Evolutionary conservation across 768 basidiomycete species (phyloP), one percentile per base, ranked within the genome.

Genomic region (Hygrophoropsis aurantiaca): DNA sequence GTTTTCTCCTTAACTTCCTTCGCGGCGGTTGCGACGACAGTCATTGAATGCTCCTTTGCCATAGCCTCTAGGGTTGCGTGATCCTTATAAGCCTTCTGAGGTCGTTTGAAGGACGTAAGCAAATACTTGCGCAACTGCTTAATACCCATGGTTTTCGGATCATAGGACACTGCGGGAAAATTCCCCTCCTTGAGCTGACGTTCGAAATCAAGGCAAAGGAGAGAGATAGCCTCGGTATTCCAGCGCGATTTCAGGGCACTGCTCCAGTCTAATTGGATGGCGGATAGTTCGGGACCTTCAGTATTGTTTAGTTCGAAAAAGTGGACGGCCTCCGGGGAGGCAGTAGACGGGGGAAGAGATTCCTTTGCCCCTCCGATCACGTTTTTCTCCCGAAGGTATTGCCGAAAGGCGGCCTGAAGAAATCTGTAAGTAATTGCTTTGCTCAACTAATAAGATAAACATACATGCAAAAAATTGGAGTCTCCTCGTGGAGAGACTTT

Each of bases 381-480:
- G n/a, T 49, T 44, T 30, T 2, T 38, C 9, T 33, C 3, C 5
- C 24, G 26, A 37, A 49, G 42, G 19, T 49, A 49, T n/a, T 16
- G 24, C 2, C 25, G 15, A 35, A 49, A 49, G 2, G 15, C 25
- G 8, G 18, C 26, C 34, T 44, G 16, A 4, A 20, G 34, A 26
- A 6, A 13, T 30, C 7, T 7, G 27, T 30, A 13, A 30, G 27
- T 30, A 30, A 6, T 30, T 30, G 27, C 27, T 13, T 13, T 30
- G 27, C 27, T 30, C 27, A 30, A 37, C 7, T 30, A 13, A 7
- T 19, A 19, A 3, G 11, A n/a, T 19, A 16, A 32, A n/a, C 30
- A 24, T 25, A 49, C 48, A 32, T 49, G 42, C 21, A 42, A 37
- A 18, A 27, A 27, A 24, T 49, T 49, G 24, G 16, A 36, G 6